phyloP scores from a whole-genome alignment of 2,329 filamentous ascomycete species.

The Stenocarpella maydis region DNA sequence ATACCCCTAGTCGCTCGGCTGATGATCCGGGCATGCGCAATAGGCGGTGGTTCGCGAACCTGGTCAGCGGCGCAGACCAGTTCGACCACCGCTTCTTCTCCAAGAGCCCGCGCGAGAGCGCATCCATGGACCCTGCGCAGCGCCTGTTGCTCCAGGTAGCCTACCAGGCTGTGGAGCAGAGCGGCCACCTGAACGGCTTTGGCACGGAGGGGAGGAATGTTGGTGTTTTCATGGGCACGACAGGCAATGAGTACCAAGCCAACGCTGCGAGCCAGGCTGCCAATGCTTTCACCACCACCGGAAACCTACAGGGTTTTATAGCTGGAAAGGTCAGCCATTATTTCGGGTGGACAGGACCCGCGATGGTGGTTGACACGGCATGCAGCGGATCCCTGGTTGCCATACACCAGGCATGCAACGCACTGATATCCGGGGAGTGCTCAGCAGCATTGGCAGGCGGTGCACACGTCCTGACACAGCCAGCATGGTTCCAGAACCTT shows the following conservation, averaged over 20 bases:
- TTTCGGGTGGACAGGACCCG: conserved; percentile 47
- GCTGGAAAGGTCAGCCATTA: conserved; percentile 44
- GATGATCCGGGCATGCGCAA: neutral
- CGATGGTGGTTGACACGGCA: conserved; percentile 45
- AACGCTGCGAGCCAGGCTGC: conserved; percentile 48
- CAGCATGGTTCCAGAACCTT: conserved; percentile 38
- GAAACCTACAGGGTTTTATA: conserved; percentile 36
- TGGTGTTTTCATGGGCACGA: conserved; percentile 48
- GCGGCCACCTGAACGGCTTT: conserved; percentile 35
- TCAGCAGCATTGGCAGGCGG: conserved; percentile 44
- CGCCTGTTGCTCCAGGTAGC: conserved; percentile 48
- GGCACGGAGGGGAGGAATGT: conserved; percentile 31
- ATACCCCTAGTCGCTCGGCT: neutral
- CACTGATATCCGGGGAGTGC: conserved; percentile 43
- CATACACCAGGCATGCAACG: conserved; percentile 47
- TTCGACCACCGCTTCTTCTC: conserved; percentile 54
- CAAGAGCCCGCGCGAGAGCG: conserved; percentile 45
- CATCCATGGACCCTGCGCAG: conserved; percentile 50
- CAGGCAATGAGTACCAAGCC: conserved; percentile 48
- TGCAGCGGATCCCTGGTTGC: conserved; percentile 49
- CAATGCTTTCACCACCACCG: conserved; percentile 45
- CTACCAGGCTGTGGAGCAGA: conserved; percentile 49
- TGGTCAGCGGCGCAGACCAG: conserved; percentile 38
- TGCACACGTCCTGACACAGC: conserved; percentile 42
- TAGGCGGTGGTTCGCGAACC: conserved; percentile 38